Conservation (phyloP, 148 eudicot genomes). For the Beta vulgaris region DNA sequence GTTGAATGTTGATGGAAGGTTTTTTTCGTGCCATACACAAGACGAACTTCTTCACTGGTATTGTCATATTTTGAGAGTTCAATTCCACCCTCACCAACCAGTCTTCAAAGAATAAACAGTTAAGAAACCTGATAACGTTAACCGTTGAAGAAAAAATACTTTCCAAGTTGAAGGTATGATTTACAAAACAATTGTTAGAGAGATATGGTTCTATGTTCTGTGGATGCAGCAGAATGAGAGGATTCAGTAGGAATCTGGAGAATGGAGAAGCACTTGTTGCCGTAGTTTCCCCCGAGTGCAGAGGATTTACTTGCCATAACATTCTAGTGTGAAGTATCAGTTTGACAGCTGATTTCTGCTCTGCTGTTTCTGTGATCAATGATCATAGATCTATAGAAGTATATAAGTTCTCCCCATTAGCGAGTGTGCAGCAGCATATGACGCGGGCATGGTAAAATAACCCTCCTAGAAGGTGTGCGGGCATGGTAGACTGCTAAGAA, state of each 20-base stretch:
- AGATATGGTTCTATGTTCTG: neutral
- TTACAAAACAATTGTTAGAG: neutral
- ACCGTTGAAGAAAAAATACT: too few species aligned
- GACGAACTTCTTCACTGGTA: too few species aligned
- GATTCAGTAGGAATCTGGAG: neutral
- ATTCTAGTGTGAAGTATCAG: neutral
- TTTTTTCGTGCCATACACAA: neutral
- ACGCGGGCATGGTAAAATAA: neutral
- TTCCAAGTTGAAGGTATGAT: too few species aligned
- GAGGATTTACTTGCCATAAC: neutral
- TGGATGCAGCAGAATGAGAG: neutral
- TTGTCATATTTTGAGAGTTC: too few species aligned
- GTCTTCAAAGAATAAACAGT: too few species aligned
- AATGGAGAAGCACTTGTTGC: neutral
- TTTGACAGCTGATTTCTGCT: neutral
- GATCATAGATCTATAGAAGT: too few species aligned
- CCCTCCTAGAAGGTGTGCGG: too few species aligned
- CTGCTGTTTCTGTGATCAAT: neutral
- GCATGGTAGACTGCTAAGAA: too few species aligned
- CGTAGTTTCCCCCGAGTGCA: neutral
- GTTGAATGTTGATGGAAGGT: neutral
- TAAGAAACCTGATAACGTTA: too few species aligned
- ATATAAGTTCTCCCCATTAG: neutral
- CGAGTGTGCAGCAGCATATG: neutral
- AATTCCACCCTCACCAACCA: too few species aligned